Conservation (phyloP, 495 filamentous ascomycete genomes). For the Platismatia glauca region DNA sequence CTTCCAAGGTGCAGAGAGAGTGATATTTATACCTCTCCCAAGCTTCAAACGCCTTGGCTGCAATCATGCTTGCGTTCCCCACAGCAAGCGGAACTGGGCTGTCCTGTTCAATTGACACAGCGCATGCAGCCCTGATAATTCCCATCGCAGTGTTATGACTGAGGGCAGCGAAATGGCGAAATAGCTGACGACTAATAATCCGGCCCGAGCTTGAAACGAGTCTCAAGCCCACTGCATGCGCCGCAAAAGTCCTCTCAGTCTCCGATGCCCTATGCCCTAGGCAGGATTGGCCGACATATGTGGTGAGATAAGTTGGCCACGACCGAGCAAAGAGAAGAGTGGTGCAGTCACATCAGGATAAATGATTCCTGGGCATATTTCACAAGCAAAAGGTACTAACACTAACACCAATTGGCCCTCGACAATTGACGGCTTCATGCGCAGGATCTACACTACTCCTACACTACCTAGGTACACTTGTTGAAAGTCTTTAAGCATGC, state of each 20-base stretch:
- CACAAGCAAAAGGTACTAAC: not conserved
- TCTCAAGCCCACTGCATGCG: not conserved
- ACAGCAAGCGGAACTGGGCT: not conserved
- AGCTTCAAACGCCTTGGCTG: not conserved
- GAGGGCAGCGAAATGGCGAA: no score
- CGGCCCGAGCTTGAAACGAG: constrained; percentile 1
- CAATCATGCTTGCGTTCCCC: not conserved
- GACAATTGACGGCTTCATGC: constrained; percentile 13
- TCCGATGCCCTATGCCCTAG: not conserved
- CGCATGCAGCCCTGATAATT: not conserved
- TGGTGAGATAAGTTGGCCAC: not conserved
- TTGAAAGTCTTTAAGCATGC: constrained; percentile 18
- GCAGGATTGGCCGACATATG: not conserved
- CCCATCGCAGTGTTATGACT: not conserved
- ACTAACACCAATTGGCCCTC: not conserved
- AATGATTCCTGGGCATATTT: constrained; percentile 11
- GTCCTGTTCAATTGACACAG: not conserved
- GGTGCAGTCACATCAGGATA: not conserved
- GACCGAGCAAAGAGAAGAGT: not conserved
- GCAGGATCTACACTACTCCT: constrained; percentile 13
- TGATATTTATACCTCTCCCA: not conserved
- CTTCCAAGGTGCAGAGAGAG: not conserved
- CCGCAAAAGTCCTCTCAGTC: not conserved
- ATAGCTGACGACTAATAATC: not conserved
- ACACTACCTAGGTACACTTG: not conserved